Percentiles rank a stretch among this genome's conserved stretches.
Evolutionary conservation across 768 basidiomycete genomes (phyloP).

Genomic region (Boletales sp.): DNA sequence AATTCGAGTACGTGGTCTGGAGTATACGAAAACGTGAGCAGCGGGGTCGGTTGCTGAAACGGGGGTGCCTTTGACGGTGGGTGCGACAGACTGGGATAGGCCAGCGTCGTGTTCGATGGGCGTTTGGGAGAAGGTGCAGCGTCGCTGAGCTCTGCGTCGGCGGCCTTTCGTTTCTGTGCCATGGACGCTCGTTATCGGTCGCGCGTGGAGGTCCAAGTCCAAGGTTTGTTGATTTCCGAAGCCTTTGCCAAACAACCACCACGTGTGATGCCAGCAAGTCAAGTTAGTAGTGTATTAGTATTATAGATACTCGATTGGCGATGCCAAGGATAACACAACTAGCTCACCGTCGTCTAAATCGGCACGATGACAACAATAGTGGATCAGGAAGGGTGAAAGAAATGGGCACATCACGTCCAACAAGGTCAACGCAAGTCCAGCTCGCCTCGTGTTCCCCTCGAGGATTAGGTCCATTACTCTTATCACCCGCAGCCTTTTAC

Average conservation of each 20-base stretch:
- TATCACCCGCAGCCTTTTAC: constrained; percentile 14
- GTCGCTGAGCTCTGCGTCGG: constrained; percentile 12
- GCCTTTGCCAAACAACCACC: constrained; percentile 24
- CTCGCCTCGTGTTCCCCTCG: constrained; percentile 23
- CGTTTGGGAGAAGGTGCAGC: constrained; percentile 2
- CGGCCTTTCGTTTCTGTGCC: constrained; percentile 28
- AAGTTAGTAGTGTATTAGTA: no score
- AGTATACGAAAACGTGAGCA: constrained; percentile 73
- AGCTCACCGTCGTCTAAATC: not conserved
- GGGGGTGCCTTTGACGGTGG: constrained; percentile 29
- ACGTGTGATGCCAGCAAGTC: not conserved
- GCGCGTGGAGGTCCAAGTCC: not conserved
- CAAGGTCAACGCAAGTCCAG: not conserved
- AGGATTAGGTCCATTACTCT: constrained; percentile 16
- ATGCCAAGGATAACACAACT: no score
- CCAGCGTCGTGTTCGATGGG: constrained; percentile 3
- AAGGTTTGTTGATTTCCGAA: constrained; percentile 18
- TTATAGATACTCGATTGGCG: no score
- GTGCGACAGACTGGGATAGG: constrained; percentile 24
- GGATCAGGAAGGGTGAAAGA: not conserved
- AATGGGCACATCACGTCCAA: not conserved
- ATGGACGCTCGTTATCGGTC: constrained; percentile 8
- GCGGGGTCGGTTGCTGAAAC: constrained; percentile 67
- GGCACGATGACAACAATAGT: not conserved
- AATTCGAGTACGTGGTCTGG: constrained; percentile 56